These are phyloP conservation scores for Clarkia xantiana DNA, from an alignment of 345 rosid genomes.

Conservation along the genomic window DNA sequence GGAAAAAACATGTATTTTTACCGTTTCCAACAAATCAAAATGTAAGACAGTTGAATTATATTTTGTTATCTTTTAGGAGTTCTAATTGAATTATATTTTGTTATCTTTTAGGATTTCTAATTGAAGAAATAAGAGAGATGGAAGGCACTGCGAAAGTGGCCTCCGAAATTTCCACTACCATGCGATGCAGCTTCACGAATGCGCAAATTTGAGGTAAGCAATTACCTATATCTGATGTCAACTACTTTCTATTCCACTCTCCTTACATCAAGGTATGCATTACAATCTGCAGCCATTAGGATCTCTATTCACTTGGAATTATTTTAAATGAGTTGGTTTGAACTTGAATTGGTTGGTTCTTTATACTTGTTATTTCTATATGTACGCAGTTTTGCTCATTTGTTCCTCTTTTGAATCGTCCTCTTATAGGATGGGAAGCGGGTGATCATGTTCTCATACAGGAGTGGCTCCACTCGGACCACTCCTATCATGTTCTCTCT, in stretches of 20 bases:
- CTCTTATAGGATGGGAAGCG: slow-evolving; percentile 53
- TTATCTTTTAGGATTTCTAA: slow-evolving; percentile 55
- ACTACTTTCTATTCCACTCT: slow-evolving; percentile 81
- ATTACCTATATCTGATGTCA: slow-evolving; percentile 67
- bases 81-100: slow-evolving; percentile 19
- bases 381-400: slow-evolving; percentile 65
- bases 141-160: slow-evolving; percentile 65
- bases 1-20: no score
- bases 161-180: slow-evolving; percentile 36
- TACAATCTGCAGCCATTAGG: background rate
- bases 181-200: slow-evolving; percentile 21
- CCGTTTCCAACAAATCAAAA: no score
- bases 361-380: slow-evolving; percentile 1
- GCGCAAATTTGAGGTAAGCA: slow-evolving; percentile 56
- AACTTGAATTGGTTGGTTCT: slow-evolving; percentile 1
- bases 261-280: slow-evolving; percentile 53
- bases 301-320: no score
- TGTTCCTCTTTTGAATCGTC: slow-evolving; percentile 35
- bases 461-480: slow-evolving; percentile 92
- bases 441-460: slow-evolving; percentile 80
- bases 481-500: slow-evolving; percentile 89
- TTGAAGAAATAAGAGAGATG: slow-evolving; percentile 64
- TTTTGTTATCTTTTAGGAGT: slow-evolving; percentile 44
- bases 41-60: background rate
- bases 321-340: no score